Evolutionary conservation across 2,329 filamentous ascomycete genomes (phyloP).

Genomic region (Ceratocystis diversiconidia): DNA sequence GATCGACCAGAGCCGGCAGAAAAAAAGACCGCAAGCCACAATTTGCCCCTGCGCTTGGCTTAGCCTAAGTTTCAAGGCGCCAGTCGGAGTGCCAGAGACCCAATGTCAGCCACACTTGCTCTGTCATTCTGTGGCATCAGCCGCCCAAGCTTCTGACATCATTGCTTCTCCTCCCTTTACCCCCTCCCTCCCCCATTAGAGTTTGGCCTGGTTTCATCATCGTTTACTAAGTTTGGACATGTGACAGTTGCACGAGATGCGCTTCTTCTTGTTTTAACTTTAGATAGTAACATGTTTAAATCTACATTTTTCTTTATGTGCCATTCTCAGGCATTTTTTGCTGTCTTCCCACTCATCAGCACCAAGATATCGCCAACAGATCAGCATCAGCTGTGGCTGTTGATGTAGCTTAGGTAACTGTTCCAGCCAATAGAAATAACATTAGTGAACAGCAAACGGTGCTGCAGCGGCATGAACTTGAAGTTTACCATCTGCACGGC

Average conservation of each 20-base stretch:
- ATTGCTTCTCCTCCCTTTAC: neutral
- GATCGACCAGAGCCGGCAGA: neutral
- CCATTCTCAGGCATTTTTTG: neutral
- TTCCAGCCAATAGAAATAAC: conserved; percentile 57
- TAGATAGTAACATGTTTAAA: neutral
- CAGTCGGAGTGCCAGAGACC: neutral
- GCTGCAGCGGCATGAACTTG: conserved; percentile 67
- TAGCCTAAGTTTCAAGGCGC: neutral
- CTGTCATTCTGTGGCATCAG: conserved; percentile 38
- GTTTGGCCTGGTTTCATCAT: neutral
- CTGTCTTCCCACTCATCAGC: neutral
- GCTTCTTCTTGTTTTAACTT: too few relatives aligned
- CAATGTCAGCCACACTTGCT: neutral
- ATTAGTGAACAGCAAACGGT: conserved; percentile 77
- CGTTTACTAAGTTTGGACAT: conserved; percentile 3
- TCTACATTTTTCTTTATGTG: neutral
- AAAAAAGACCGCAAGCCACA: neutral
- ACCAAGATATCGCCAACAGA: neutral
- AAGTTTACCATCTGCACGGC: conserved; percentile 77
- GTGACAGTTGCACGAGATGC: neutral
- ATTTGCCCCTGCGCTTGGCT: neutral
- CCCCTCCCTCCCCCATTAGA: neutral
- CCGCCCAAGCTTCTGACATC: conserved; percentile 36
- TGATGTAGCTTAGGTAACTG: conserved; percentile 48
- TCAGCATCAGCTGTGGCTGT: conserved; percentile 30